Conservation (phyloP, 1,139 yeast genomes). For the Blastobotrys aristatus region DNA sequence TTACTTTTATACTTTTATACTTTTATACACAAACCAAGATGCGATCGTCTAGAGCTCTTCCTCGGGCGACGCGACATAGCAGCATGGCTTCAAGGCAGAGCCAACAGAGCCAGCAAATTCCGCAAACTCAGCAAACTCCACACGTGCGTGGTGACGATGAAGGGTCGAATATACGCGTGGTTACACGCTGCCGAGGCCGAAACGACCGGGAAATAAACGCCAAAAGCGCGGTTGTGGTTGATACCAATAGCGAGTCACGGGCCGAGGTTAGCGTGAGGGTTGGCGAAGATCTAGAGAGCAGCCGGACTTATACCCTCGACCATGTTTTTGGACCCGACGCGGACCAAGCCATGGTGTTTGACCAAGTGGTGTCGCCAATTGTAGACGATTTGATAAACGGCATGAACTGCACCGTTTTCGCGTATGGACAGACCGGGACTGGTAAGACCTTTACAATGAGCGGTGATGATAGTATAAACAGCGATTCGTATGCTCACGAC, state of each 20-base stretch:
- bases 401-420: slow-evolving; percentile 61
- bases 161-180: slow-evolving; percentile 62
- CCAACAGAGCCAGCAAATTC: too few species aligned
- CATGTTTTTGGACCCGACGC: slow-evolving; percentile 71
- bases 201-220: slow-evolving; percentile 64
- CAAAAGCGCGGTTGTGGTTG: slow-evolving; percentile 68
- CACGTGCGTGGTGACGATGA: slow-evolving; percentile 12
- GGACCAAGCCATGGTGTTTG: slow-evolving; percentile 56
- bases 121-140: too few species aligned
- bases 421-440: slow-evolving; percentile 89
- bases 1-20: too few species aligned
- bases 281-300: slow-evolving; percentile 20
- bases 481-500: slow-evolving; percentile 25
- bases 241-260: slow-evolving; percentile 22
- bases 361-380: slow-evolving; percentile 55
- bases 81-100: too few species aligned
- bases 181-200: slow-evolving; percentile 84
- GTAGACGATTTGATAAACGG: slow-evolving; percentile 57
- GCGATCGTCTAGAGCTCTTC: too few species aligned
- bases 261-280: slow-evolving; percentile 22
- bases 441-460: slow-evolving; percentile 88
- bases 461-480: slow-evolving; percentile 46
- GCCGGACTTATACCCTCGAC: slow-evolving; percentile 58
- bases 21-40: too few species aligned
- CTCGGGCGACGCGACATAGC: too few species aligned